phyloP scores from a whole-genome alignment of 1,284 basidiomycete genomes.

The Papiliotrema fonsecae region DNA sequence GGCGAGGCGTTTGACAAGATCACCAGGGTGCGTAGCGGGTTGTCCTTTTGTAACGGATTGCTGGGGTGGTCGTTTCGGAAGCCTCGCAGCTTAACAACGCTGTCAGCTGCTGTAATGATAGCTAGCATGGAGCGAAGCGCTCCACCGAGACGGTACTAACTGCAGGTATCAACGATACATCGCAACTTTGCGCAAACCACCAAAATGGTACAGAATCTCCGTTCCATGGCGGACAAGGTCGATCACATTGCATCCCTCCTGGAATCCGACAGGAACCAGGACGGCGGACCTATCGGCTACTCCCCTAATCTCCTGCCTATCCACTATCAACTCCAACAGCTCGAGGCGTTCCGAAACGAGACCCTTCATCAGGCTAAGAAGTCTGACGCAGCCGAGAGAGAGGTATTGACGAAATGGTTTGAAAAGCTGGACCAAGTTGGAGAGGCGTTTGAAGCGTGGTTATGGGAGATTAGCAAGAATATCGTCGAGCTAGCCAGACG shows the following conservation, averaged over 20 bases:
- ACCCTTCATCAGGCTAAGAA: constrained; percentile 88
- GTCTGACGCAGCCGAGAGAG: constrained; percentile 56
- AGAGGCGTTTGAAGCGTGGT: constrained; percentile 79
- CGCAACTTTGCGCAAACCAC: constrained; percentile 92
- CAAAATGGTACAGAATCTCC: constrained; percentile 88
- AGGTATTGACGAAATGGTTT: constrained; percentile 73
- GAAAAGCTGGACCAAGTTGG: constrained; percentile 80
- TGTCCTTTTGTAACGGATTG: neutral
- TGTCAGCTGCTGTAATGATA: no score
- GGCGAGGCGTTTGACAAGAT: constrained; percentile 76
- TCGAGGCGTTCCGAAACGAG: constrained; percentile 90
- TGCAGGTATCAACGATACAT: constrained; percentile 87
- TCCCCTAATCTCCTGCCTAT: constrained; percentile 82
- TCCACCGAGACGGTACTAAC: neutral
- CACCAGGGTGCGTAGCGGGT: constrained; percentile 63
- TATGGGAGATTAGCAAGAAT: constrained; percentile 70
- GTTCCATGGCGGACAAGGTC: constrained; percentile 81
- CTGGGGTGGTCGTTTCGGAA: no score
- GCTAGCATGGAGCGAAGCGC: neutral
- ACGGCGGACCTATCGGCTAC: constrained; percentile 69
- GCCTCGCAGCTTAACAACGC: no score
- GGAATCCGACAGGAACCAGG: constrained; percentile 57
- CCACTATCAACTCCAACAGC: constrained; percentile 81
- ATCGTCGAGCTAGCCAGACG: constrained; percentile 75
- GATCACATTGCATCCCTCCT: constrained; percentile 75